Percentiles rank a stretch among this genome's conserved stretches.
phyloP scores from a whole-genome alignment of 257 asterid genomes.

The Ilex asprella region DNA sequence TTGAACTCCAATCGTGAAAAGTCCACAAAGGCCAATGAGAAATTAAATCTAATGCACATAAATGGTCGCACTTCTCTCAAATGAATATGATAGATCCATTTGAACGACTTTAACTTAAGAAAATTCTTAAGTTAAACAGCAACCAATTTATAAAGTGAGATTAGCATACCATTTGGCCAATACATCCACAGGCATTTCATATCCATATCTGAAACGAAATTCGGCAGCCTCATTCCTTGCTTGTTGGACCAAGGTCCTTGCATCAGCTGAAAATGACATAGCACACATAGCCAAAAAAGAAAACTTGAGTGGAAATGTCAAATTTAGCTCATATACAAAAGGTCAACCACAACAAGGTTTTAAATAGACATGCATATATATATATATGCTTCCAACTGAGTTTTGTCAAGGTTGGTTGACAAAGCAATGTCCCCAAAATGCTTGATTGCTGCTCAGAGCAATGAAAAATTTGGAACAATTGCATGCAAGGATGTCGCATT shows the following conservation, averaged over 20 bases:
- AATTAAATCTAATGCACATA: too few species aligned
- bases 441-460: too few species aligned
- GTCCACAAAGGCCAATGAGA: too few species aligned
- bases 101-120: not conserved
- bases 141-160: not conserved
- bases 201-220: constrained; percentile 81
- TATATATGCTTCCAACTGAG: too few species aligned
- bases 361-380: not conserved
- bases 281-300: not conserved
- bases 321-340: not conserved
- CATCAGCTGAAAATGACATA: constrained; percentile 59
- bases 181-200: constrained; percentile 91
- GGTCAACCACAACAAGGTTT: too few species aligned
- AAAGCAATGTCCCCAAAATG: too few species aligned
- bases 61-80: too few species aligned
- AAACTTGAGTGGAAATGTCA: not conserved
- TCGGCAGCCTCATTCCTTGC: constrained; percentile 98
- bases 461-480: too few species aligned
- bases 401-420: too few species aligned
- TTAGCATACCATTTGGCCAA: constrained; percentile 74
- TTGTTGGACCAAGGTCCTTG: constrained; percentile 94
- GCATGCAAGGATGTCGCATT: too few species aligned
- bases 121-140: not conserved
- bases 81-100: too few species aligned
- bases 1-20: not conserved